Conservation (phyloP, 2,329 filamentous ascomycete species). For the Capronia epimyces region DNA sequence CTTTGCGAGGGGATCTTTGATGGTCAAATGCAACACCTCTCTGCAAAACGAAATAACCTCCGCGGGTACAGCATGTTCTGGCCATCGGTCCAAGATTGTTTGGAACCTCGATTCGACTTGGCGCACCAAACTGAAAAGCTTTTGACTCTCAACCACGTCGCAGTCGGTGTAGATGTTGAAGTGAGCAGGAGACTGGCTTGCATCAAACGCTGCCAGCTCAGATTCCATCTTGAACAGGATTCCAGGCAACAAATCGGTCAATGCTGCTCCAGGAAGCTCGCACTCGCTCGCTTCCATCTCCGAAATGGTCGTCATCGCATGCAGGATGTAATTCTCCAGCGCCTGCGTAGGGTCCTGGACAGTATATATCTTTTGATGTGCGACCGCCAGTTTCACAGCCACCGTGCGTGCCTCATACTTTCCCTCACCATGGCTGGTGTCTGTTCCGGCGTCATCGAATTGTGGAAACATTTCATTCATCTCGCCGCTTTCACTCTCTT, state of each 20-base stretch:
- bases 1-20: slow-evolving; percentile 79
- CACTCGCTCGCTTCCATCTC: slow-evolving; percentile 30
- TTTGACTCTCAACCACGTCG: slow-evolving; percentile 70
- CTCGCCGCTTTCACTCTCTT: slow-evolving; percentile 67
- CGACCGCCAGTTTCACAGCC: slow-evolving; percentile 56
- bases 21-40: slow-evolving; percentile 66
- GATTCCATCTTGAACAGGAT: slow-evolving; percentile 62
- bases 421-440: slow-evolving; percentile 26
- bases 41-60: slow-evolving; percentile 74
- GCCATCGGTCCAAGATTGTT: slow-evolving; percentile 59
- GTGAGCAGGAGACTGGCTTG: slow-evolving; percentile 33
- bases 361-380: slow-evolving; percentile 50
- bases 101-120: slow-evolving; percentile 67
- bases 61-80: slow-evolving; percentile 69
- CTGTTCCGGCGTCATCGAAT: slow-evolving; percentile 50
- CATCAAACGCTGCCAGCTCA: slow-evolving; percentile 49
- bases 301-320: slow-evolving; percentile 31
- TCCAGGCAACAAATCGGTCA: slow-evolving; percentile 54
- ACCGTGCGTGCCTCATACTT: slow-evolving; percentile 47
- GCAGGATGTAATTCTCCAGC: slow-evolving; percentile 33
- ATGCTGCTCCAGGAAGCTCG: not conserved
- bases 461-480: slow-evolving; percentile 77
- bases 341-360: slow-evolving; percentile 30
- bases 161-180: slow-evolving; percentile 90
- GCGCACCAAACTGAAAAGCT: slow-evolving; percentile 63